Evolutionary conservation across 176 grass and related monocot genomes (phyloP).

Genomic region (Phyllostachys edulis): DNA sequence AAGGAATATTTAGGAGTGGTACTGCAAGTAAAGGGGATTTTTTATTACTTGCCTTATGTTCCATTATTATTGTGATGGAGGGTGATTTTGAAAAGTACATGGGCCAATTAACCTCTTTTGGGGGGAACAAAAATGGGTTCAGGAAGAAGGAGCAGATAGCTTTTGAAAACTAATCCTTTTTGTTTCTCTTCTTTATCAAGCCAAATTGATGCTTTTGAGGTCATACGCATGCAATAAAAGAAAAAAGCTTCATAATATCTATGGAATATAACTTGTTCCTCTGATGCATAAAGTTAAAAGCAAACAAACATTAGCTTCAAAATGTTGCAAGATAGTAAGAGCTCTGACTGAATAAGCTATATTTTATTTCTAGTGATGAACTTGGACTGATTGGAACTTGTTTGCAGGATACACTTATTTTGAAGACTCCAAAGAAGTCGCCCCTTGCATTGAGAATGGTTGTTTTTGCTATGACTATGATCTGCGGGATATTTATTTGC

Average conservation of each 20-base stretch:
- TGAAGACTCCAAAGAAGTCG: slow-evolving; percentile 72
- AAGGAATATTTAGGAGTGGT: not conserved
- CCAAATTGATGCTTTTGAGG: not conserved
- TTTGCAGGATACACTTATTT: slow-evolving; percentile 52
- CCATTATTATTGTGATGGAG: slow-evolving; percentile 7
- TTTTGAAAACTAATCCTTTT: not conserved
- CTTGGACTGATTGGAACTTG: slow-evolving; percentile 18
- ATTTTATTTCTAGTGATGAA: not conserved
- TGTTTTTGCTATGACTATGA: slow-evolving; percentile 56
- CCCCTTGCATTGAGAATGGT: slow-evolving; percentile 61
- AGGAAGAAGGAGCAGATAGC: slow-evolving; percentile 1
- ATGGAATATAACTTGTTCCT: not conserved
- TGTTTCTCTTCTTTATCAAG: not conserved
- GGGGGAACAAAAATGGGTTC: slow-evolving; percentile 1
- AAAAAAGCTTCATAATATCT: not conserved
- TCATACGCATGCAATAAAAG: not conserved
- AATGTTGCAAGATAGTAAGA: not conserved
- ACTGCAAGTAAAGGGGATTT: not conserved
- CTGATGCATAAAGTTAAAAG: not conserved
- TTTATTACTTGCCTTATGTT: slow-evolving; percentile 15
- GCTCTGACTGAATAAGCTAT: not conserved
- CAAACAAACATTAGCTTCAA: not conserved
- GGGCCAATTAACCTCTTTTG: not conserved
- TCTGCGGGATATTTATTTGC: slow-evolving; percentile 81
- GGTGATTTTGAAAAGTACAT: slow-evolving; percentile 11